Evolutionary conservation across 495 filamentous ascomycete genomes (phyloP).

Genomic region (Hypoxylon perforatum): DNA sequence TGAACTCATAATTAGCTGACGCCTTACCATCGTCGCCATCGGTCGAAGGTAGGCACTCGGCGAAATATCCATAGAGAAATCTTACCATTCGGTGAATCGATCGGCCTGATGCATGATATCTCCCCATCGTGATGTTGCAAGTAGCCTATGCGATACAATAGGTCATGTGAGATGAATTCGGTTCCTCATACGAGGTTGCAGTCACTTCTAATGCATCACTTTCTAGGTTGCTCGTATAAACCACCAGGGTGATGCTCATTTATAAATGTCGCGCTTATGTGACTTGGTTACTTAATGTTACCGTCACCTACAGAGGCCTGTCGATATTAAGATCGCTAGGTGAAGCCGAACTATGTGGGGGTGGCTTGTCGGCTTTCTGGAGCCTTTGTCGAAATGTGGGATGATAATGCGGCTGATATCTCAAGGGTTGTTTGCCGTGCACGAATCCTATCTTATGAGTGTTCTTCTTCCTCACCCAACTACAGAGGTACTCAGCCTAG

Average conservation of each 20-base stretch:
- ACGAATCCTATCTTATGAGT: background rate
- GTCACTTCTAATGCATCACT: background rate
- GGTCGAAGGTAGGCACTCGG: background rate
- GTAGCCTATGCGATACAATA: background rate
- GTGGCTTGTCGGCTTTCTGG: background rate
- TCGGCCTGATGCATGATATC: background rate
- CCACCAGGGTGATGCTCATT: background rate
- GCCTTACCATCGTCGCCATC: background rate
- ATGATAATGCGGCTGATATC: constrained; percentile 1
- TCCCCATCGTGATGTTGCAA: background rate
- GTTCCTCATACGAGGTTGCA: background rate
- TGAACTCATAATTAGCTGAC: background rate
- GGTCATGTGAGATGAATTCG: background rate
- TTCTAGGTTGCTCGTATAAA: background rate
- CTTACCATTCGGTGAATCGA: background rate
- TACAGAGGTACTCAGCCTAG: too few species aligned
- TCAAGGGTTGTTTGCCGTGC: background rate
- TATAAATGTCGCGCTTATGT: background rate
- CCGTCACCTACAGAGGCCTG: too few species aligned
- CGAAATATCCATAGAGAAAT: background rate
- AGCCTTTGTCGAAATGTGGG: background rate
- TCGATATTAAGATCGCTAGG: background rate
- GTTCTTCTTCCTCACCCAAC: background rate
- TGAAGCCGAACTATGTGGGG: background rate
- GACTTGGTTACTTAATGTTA: background rate